Base-by-base conservation (phyloP, 2,329 filamentous ascomycete species). In the Plectosphaerella cucumerina region DNA sequence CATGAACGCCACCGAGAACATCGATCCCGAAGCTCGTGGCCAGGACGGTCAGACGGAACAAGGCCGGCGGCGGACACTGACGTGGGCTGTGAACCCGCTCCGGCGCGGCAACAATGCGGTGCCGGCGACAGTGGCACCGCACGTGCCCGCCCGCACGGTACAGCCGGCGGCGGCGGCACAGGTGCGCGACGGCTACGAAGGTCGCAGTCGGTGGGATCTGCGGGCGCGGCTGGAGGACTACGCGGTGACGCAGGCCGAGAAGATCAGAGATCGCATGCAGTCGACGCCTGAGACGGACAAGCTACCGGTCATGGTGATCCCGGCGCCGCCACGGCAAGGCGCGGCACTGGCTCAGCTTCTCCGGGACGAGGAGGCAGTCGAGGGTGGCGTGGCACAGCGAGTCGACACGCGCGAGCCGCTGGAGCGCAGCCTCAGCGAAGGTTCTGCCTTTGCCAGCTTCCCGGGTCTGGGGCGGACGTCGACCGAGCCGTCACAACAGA, bases 221-320 rank as follows among this genome's bases (percentile, higher is more conserved):
- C 75, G 74, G 33, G 70, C 70, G 10, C 74, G 81, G 14, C 61
- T 86, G 1, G 83, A 86, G 53, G 77, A 84, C 45, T 85, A 85
- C 58, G 81, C 82, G 1, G 80, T 73, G 1, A 75, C 72, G 8
- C 81, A 85, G 54, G 83, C 81, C 1, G 82, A 86, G 55, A 78
- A 73, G 60, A 63, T 85, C 6, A 71, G 81, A 10, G 82, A 85
- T 50, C 75, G 70, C 51, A 72, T 83, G 44, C 71, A 77, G 11
- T 75, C 81, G 10, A 76, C 74, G 1, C 72, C 76, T 1, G 75
- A 80, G 57, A 80, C 76, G 2, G 77, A 78, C 18, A 76, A 74
- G 53, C 66, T 86, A 17, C 81, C 82, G 1, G 75, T 82, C 1
- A 81, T 73, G 17, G 75, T 84, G 8, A 84, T 86, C 14, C 82